These are phyloP conservation scores for Melaleuca quinquenervia DNA, from an alignment of 345 rosid species.

Conservation along the genomic window DNA sequence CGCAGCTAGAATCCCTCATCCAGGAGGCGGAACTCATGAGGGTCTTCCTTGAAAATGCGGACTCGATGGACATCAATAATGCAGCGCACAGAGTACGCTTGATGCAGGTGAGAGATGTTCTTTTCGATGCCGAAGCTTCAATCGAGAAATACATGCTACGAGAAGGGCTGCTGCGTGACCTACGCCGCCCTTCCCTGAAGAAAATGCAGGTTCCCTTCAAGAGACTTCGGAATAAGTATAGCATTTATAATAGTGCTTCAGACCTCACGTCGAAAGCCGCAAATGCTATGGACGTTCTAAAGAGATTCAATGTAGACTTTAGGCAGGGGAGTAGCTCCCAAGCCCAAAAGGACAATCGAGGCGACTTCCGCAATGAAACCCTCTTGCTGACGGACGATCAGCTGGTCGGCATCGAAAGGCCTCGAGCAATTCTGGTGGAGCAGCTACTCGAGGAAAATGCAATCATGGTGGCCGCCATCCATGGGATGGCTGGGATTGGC, in stretches of 20 bases:
- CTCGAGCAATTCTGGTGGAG: neutral
- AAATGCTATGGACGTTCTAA: neutral
- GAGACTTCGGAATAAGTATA: neutral
- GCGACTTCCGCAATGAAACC: neutral
- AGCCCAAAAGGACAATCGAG: neutral
- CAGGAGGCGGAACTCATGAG: neutral
- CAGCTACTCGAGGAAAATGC: neutral
- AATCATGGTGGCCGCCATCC: neutral
- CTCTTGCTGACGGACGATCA: neutral
- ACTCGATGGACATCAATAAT: neutral
- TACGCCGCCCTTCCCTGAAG: neutral
- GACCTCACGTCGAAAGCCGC: neutral
- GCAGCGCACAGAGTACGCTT: neutral
- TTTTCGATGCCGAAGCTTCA: neutral
- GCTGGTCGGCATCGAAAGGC: neutral
- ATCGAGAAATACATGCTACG: neutral
- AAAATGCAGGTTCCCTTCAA: neutral
- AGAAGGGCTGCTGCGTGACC: neutral
- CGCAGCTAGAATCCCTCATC: neutral
- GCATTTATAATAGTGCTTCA: neutral
- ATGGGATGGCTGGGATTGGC: slow-evolving; percentile 33
- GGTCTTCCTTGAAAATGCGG: neutral
- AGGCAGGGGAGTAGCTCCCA: neutral
- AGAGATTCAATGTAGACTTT: neutral
- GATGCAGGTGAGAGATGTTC: neutral